Conservation (phyloP, 345 rosid genomes). For the Lagerstroemia speciosa region DNA sequence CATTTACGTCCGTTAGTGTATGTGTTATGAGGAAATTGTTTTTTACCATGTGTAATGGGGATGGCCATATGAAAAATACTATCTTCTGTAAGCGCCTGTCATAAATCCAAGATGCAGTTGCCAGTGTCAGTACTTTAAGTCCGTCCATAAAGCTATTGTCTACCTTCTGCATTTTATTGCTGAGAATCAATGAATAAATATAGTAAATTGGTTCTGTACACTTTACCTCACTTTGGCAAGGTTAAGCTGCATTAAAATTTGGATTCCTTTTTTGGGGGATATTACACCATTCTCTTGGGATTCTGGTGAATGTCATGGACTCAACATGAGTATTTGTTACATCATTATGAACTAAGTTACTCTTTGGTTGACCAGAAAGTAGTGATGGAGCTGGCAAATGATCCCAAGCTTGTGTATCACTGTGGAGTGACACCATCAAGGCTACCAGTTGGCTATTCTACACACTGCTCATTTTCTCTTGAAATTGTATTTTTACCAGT, state of each 20-base stretch:
- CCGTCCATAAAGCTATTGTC: neutral
- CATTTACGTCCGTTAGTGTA: neutral
- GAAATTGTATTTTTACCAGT: neutral
- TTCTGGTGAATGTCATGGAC: neutral
- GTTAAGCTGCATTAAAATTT: neutral
- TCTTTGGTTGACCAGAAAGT: conserved; percentile 49
- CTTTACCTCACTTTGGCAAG: neutral
- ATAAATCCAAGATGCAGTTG: neutral
- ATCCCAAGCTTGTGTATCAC: conserved; percentile 85
- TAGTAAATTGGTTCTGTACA: too few relatives aligned
- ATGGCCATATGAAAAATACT: neutral
- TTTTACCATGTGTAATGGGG: neutral
- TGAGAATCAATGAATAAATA: neutral
- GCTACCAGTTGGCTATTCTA: conserved; percentile 63
- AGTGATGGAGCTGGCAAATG: conserved; percentile 59
- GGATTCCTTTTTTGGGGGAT: neutral
- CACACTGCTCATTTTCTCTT: neutral
- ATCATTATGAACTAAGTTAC: conserved; percentile 10
- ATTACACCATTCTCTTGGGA: neutral
- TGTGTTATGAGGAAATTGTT: neutral
- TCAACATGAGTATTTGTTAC: neutral
- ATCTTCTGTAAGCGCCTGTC: neutral
- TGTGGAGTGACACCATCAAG: conserved; percentile 89
- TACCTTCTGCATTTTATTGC: neutral
- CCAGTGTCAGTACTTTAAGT: neutral